Evolutionary conservation across 2,329 filamentous ascomycete genomes (phyloP).

Genomic region (Clarireedia monteithiana): DNA sequence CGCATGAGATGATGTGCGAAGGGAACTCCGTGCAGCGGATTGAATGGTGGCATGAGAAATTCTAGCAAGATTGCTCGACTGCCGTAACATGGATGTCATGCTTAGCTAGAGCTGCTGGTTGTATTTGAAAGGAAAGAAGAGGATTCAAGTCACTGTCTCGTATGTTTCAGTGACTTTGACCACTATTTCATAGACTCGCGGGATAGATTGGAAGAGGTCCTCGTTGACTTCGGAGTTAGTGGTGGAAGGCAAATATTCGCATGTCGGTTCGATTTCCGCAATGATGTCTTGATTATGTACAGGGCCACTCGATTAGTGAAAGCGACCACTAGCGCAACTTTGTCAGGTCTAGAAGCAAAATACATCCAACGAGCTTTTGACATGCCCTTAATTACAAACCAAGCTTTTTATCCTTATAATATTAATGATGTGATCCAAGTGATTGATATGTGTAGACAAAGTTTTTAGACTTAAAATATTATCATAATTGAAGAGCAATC

Average conservation of each 20-base stretch:
- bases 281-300: conserved; percentile 1
- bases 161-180: conserved; percentile 15
- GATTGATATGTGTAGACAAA: too few species aligned
- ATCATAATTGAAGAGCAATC: background rate
- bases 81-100: conserved; percentile 62
- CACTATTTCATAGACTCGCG: conserved; percentile 17
- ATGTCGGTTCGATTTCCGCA: background rate
- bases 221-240: conserved; percentile 4
- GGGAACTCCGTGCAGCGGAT: conserved; percentile 40
- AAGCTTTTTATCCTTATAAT: too few species aligned
- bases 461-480: too few species aligned
- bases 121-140: conserved; percentile 4
- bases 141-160: conserved; percentile 13
- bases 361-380: background rate
- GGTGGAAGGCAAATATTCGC: conserved; percentile 7
- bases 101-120: conserved; percentile 28
- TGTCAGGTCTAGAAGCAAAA: background rate
- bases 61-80: conserved; percentile 58
- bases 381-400: too few species aligned
- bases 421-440: too few species aligned
- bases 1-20: conserved; percentile 34
- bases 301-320: conserved; percentile 1
- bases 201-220: background rate
- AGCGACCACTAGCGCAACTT: conserved; percentile 5
- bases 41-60: conserved; percentile 50